These are phyloP conservation scores for Priceomyces castillae DNA, from an alignment of 805 yeast species.

Conservation along the genomic window DNA sequence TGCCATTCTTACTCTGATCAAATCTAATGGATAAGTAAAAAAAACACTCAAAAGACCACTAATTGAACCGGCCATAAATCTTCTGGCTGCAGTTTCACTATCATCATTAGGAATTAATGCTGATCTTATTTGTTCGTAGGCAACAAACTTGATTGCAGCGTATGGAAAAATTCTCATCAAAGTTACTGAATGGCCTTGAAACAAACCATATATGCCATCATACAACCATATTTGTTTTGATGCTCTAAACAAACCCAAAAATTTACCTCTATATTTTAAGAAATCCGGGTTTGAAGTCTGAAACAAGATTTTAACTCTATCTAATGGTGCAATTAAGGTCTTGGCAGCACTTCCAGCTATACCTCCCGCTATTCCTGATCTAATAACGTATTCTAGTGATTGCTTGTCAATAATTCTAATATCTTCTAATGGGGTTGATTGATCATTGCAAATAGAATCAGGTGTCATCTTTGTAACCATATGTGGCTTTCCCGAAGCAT, in stretches of 20 bases:
- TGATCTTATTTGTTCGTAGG: constrained; percentile 88
- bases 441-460: constrained; percentile 19
- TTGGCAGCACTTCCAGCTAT: constrained; percentile 95
- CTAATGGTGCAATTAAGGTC: constrained; percentile 91
- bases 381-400: constrained; percentile 70
- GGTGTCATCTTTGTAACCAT: constrained; percentile 3
- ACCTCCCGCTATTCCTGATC: constrained; percentile 93
- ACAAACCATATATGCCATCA: constrained; percentile 80
- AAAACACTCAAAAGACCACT: constrained; percentile 87
- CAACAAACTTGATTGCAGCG: constrained; percentile 94
- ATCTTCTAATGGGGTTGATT: constrained; percentile 20
- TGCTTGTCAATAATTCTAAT: constrained; percentile 57
- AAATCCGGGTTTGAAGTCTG: constrained; percentile 95
- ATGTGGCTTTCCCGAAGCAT: background rate
- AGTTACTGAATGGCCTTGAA: constrained; percentile 95
- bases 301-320: constrained; percentile 89
- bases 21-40: constrained; percentile 87
- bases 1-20: constrained; percentile 87
- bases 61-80: constrained; percentile 84
- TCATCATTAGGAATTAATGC: constrained; percentile 69
- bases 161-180: constrained; percentile 89
- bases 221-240: constrained; percentile 58
- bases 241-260: constrained; percentile 73
- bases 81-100: constrained; percentile 75
- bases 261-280: constrained; percentile 72